Evolutionary conservation across 495 filamentous ascomycete genomes (phyloP), one percentile per base, ranked within the genome.

Genomic region (Aspergillus taichungensis): DNA sequence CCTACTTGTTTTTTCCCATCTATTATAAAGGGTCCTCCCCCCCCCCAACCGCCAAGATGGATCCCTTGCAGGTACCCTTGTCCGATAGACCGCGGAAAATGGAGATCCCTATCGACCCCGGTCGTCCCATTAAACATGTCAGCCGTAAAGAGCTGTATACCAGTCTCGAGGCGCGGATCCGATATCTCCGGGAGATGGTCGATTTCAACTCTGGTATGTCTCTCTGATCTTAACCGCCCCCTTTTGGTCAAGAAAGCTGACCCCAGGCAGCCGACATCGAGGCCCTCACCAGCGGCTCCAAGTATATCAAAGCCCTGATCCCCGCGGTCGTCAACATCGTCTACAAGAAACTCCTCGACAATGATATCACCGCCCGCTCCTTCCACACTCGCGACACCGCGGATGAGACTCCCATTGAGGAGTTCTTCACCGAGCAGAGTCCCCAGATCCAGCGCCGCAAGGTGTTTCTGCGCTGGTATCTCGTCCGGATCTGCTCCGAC

Each of bases 371-470:
- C 9, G 84, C 84, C 1, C 75, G 80, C 1, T 65, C 75, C 12
- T 85, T 88, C 63, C 71, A 76, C 40, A 87, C 83, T 3, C 63
- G 79, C 27, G 77, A 75, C 41, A 87, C 83, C 2, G 73, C 73
- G 39, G 76, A 76, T 39, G 79, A 84, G 43, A 75, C 69, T 0
- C 76, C 75, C 3, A 67, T 85, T 6, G 78, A 86, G 43, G 76
- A 77, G 3, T 69, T 63, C 29, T 74, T 78, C 24, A 68, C 69
- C 32, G 82, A 85, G 55, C 69, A 82, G 32, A 77, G 75, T 45
- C 83, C 83, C 2, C 80, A 86, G 53, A 85, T 88, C 51, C 57
- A 77, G 50, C 80, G 86, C 42, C 78, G 84, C 47, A 87, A 88
- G 66, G 81, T 80, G 72, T 88, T 88, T 60, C 65, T 88, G 13